phyloP scores from a whole-genome alignment of 2,329 filamentous ascomycete genomes.

The Penicillium sp. region DNA sequence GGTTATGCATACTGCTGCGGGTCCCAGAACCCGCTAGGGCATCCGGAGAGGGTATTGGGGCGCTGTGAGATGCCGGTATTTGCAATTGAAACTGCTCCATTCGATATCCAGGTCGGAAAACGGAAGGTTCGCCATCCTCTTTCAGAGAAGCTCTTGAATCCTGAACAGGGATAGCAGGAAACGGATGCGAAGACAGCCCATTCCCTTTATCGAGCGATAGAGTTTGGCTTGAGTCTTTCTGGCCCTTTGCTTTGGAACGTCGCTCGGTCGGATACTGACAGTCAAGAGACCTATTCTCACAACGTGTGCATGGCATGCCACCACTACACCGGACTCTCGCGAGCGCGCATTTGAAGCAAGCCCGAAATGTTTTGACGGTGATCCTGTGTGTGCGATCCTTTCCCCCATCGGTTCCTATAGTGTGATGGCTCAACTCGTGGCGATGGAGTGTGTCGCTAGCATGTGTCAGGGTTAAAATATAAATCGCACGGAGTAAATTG shows the following conservation, averaged over 20 bases:
- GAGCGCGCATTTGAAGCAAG: conserved; percentile 46
- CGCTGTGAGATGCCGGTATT: conserved; percentile 18
- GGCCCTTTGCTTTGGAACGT: conserved; percentile 39
- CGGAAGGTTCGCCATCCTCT: conserved; percentile 4
- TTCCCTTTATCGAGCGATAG: conserved; percentile 17
- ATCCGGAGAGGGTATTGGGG: conserved; percentile 13
- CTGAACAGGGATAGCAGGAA: conserved; percentile 1
- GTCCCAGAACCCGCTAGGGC: not conserved
- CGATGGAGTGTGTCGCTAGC: conserved; percentile 46
- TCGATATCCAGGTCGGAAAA: conserved; percentile 19
- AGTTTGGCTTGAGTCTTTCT: conserved; percentile 22
- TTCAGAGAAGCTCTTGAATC: not conserved
- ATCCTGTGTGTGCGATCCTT: conserved; percentile 45
- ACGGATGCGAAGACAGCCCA: conserved; percentile 16
- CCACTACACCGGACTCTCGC: conserved; percentile 48
- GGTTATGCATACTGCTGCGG: not conserved
- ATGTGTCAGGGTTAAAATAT: conserved; percentile 8
- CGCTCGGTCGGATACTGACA: conserved; percentile 48
- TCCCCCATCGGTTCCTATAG: conserved; percentile 38
- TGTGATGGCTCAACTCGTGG: conserved; percentile 46
- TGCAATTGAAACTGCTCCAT: conserved; percentile 32
- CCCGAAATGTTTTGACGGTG: conserved; percentile 48
- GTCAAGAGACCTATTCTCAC: conserved; percentile 41
- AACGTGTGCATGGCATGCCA: conserved; percentile 43
- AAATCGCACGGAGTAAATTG: not conserved